Percentiles rank a stretch among this genome's conserved stretches.
phyloP scores from a whole-genome alignment of 306 rosid genomes.

The Abrus pulchellus region DNA sequence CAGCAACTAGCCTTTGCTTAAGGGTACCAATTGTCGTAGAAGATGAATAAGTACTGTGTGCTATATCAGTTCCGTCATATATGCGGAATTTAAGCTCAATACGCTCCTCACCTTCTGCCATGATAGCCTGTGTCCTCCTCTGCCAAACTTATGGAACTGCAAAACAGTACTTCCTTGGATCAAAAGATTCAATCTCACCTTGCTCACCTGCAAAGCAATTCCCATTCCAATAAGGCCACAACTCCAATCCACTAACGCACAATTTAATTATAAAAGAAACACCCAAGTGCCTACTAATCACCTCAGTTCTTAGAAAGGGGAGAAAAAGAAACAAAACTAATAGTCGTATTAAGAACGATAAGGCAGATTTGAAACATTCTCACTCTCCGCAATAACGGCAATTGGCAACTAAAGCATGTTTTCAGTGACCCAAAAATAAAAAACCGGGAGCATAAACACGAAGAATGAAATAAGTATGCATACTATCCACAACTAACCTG shows the following conservation, averaged over 20 bases:
- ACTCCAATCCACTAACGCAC: constrained; percentile 33
- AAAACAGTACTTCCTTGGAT: constrained; percentile 43
- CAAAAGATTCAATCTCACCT: constrained; percentile 46
- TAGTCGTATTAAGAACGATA: not conserved
- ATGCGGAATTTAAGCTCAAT: constrained; percentile 76
- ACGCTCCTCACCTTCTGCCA: constrained; percentile 66
- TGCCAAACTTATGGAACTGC: constrained; percentile 50
- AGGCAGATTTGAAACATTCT: not conserved
- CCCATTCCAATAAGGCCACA: constrained; percentile 21
- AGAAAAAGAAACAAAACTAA: not conserved
- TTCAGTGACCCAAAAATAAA: constrained; percentile 17
- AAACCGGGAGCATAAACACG: constrained; percentile 26
- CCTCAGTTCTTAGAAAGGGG: not conserved
- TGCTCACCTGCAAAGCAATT: constrained; percentile 57
- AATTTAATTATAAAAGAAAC: constrained; percentile 22
- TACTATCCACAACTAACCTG: constrained; percentile 53
- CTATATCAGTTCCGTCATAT: constrained; percentile 84
- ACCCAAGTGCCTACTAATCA: not conserved
- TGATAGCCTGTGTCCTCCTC: constrained; percentile 49
- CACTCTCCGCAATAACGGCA: not conserved
- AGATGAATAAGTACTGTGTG: constrained; percentile 59
- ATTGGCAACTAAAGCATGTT: not conserved
- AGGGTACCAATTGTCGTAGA: constrained; percentile 63
- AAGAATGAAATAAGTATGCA: constrained; percentile 30
- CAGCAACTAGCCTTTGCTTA: constrained; percentile 72